Base-by-base conservation (phyloP, 2,329 filamentous ascomycete genomes). In the Graphilbum fragrans region DNA sequence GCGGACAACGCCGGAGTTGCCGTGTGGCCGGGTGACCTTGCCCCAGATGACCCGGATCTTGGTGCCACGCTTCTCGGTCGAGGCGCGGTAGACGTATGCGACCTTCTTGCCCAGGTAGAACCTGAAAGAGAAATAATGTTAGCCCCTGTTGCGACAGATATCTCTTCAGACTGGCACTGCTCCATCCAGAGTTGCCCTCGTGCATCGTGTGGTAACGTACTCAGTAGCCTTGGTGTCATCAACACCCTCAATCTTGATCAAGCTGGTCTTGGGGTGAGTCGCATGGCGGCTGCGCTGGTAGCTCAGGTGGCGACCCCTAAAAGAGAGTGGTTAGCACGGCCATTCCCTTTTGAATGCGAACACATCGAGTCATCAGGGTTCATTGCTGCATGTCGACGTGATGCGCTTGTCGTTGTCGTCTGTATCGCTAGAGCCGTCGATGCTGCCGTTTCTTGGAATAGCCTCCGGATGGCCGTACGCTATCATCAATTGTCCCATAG, bases 41-140 rank as follows among this genome's bases (percentile, higher is more conserved):
- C 51, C 51, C 51, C 51, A 53, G 46, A 53, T 53, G 19, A 96
- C 83, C 63, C 90, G 81, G 72, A 96, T 93, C 82, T 96, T 96
- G 67, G 87, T 90, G 65, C 92, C 92, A 61, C 90, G 85, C 63
- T 94, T 77, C 76, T 94, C 86, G 72, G 81, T 88, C 70, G 86
- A 81, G 58, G 82, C 90, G 64, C 88, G 86, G 80, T 96, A 98
- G 70, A 98, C 87, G 70, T 87, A 98, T 66, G 92, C 92, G 66
- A 96, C 80, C 74, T 88, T 88, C 84, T 98, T 98, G 72, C 92
- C 92, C 55, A 86, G 75, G 76, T 98, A 98, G 84, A 95, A 95
- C 72, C 72, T 76, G 55, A 45, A 47, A 48, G 38, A n/a, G 47
- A 31, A 29, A 12, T 17, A 7, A 35, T 23, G n/a, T 31, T 31